phyloP scores from a whole-genome alignment of 495 filamentous ascomycete species.

The Immersiella caudata region DNA sequence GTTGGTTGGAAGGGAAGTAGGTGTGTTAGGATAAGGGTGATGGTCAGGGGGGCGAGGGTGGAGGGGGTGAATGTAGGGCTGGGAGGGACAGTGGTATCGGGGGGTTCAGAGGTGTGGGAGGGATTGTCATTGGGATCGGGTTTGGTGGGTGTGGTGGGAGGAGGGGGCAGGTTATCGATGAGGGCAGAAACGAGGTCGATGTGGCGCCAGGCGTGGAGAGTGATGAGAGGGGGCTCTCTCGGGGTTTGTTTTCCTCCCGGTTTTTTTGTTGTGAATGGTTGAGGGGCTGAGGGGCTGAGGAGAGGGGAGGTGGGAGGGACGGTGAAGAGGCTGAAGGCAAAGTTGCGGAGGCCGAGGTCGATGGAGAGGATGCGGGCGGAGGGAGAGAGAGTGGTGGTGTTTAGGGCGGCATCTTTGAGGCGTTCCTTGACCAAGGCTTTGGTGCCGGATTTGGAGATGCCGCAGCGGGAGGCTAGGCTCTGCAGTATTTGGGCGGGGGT shows the following conservation, averaged over 20 bases:
- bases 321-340: constrained; percentile 71
- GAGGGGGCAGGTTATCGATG: neutral
- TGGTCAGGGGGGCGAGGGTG: constrained; percentile 62
- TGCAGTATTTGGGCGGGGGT: neutral
- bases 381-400: constrained; percentile 22
- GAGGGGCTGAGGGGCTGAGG: neutral
- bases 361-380: constrained; percentile 66
- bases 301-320: constrained; percentile 22
- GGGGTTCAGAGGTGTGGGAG: no score
- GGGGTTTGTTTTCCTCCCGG: constrained; percentile 35
- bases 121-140: no score
- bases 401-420: constrained; percentile 28
- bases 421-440: constrained; percentile 22
- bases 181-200: constrained; percentile 34
- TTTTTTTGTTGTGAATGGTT: no score
- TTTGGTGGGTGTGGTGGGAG: neutral
- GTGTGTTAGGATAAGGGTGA: constrained; percentile 58
- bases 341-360: constrained; percentile 84
- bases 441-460: constrained; percentile 28
- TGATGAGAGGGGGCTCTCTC: constrained; percentile 31
- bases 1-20: constrained; percentile 60
- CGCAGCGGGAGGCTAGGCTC: constrained; percentile 18
- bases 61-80: constrained; percentile 54
- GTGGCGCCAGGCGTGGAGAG: constrained; percentile 38
- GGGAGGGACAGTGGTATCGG: neutral